These are phyloP conservation scores for Periconia macrospinosa DNA, from an alignment of 2,329 filamentous ascomycete species.

Conservation along the genomic window DNA sequence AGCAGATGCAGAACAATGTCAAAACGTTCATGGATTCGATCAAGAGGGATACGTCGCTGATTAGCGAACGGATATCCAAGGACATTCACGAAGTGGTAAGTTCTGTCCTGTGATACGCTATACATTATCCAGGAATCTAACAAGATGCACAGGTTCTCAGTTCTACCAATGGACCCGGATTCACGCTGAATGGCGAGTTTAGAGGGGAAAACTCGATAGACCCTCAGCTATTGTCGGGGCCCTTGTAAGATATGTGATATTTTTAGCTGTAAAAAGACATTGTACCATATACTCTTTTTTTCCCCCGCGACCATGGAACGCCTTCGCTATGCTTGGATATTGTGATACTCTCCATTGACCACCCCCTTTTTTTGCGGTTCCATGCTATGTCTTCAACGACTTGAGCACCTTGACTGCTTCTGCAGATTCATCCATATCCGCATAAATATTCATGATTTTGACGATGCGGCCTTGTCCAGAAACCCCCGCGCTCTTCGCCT, in stretches of 20 bases:
- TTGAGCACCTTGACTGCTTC: conserved; percentile 63
- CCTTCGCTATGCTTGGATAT: conserved; percentile 10
- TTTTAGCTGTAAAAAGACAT: conserved; percentile 32
- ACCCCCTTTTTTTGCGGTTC: background rate
- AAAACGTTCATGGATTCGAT: conserved; percentile 73
- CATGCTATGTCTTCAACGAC: conserved; percentile 20
- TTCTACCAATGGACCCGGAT: conserved; percentile 82
- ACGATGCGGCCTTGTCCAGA: conserved; percentile 50
- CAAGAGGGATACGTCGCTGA: conserved; percentile 71
- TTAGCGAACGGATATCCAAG: conserved; percentile 69
- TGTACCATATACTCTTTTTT: conserved; percentile 32
- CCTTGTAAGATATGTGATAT: conserved; percentile 27
- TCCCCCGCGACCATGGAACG: conserved; percentile 26
- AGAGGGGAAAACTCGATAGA: conserved; percentile 51
- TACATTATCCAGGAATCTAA: conserved; percentile 26
- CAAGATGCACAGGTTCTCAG: conserved; percentile 67
- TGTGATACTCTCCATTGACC: background rate
- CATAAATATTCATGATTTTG: conserved; percentile 62
- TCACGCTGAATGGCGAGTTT: conserved; percentile 83
- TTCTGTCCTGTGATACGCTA: conserved; percentile 7
- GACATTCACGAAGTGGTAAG: conserved; percentile 71
- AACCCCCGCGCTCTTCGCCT: conserved; percentile 51
- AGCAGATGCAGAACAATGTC: conserved; percentile 83
- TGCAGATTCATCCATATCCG: conserved; percentile 61
- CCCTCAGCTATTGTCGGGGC: conserved; percentile 43